Evolutionary conservation across 805 yeast genomes (phyloP).

Genomic region (Metschnikowia noctiluminum): DNA sequence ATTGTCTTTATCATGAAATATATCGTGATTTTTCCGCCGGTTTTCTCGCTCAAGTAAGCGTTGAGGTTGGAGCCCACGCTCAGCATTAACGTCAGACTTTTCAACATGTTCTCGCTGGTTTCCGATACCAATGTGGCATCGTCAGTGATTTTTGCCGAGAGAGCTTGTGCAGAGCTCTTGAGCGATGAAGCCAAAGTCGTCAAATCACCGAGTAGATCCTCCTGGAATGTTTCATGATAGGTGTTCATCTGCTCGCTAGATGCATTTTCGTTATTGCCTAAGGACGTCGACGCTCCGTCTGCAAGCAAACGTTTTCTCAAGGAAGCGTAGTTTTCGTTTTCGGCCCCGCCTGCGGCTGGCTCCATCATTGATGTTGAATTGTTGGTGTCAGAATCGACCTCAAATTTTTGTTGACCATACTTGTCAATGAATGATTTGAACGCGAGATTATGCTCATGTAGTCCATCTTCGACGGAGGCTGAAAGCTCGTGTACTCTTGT

Average conservation of each 20-base stretch:
- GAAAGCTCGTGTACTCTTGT: conserved; percentile 8
- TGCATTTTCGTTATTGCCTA: conserved; percentile 7
- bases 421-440: not conserved
- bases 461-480: conserved; percentile 10
- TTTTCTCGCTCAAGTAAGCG: conserved; percentile 34
- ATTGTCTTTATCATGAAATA: conserved; percentile 35
- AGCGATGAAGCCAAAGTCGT: conserved; percentile 46
- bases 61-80: conserved; percentile 35
- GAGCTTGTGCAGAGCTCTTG: conserved; percentile 44
- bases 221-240: conserved; percentile 45
- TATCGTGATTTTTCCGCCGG: conserved; percentile 39
- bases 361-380: not conserved
- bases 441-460: conserved; percentile 1
- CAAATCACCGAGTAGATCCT: conserved; percentile 47
- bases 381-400: not conserved
- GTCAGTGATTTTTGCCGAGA: conserved; percentile 35
- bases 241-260: conserved; percentile 25
- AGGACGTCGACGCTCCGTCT: conserved; percentile 13
- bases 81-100: conserved; percentile 20
- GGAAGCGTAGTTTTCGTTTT: conserved; percentile 13
- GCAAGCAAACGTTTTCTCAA: conserved; percentile 17
- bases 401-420: not conserved
- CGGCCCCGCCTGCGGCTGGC: too few relatives aligned
- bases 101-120: conserved; percentile 34
- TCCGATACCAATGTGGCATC: conserved; percentile 33